A percentile compares a stretch with the other conserved stretches of the same genome.
Evolutionary conservation across 1,284 basidiomycete species (phyloP).

Genomic region (Prillingera fragicola): DNA sequence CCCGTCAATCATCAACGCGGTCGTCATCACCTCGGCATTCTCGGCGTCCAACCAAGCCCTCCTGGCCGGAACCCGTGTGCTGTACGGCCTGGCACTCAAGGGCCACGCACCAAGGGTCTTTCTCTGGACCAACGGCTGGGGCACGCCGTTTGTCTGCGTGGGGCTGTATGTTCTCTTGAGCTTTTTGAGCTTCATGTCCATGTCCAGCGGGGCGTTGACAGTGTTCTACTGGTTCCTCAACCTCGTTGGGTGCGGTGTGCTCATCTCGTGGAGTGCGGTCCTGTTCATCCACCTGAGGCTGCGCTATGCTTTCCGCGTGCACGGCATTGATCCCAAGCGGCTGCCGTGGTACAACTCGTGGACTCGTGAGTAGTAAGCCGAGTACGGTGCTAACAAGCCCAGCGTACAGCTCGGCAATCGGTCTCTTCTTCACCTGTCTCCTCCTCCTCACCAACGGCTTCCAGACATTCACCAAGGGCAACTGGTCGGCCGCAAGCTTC

Average conservation of each 20-base stretch:
- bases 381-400: neutral
- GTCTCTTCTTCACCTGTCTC: constrained; percentile 13
- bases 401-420: constrained; percentile 19
- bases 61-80: constrained; percentile 35
- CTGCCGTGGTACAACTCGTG: constrained; percentile 26
- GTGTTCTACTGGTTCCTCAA: constrained; percentile 34
- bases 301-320: constrained; percentile 10
- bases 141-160: constrained; percentile 43
- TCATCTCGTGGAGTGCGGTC: constrained; percentile 29
- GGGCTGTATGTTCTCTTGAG: constrained; percentile 31
- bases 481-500: constrained; percentile 17
- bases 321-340: constrained; percentile 11
- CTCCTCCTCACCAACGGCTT: constrained; percentile 25
- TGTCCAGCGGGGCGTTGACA: constrained; percentile 26
- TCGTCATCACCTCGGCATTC: constrained; percentile 24
- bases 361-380: constrained; percentile 19
- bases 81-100: constrained; percentile 50
- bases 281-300: constrained; percentile 21
- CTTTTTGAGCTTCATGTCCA: constrained; percentile 43
- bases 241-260: constrained; percentile 26
- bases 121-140: constrained; percentile 50
- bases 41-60: constrained; percentile 23
- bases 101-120: constrained; percentile 51
- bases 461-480: constrained; percentile 20
- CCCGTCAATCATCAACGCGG: constrained; percentile 45